Conservation (phyloP, 148 eudicot genomes). For the Amaranthus palmeri region DNA sequence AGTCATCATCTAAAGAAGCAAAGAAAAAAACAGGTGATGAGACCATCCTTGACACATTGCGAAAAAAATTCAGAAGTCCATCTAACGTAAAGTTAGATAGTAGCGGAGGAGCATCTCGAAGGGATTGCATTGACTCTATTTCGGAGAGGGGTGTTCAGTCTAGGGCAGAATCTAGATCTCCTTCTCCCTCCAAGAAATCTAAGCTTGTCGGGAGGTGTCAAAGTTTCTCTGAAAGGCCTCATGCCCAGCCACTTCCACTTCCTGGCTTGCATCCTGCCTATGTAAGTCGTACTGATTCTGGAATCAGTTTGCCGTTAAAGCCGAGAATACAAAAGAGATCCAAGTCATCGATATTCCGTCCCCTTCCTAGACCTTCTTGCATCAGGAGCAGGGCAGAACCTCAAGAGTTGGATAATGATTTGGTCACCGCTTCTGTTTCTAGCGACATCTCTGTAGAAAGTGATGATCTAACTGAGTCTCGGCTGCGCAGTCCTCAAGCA, state of each 20-base stretch:
- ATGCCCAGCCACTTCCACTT: constrained; percentile 72
- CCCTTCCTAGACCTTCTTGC: constrained; percentile 44
- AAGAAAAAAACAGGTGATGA: constrained; percentile 58
- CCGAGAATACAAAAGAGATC: constrained; percentile 4
- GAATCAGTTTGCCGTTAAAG: constrained; percentile 27
- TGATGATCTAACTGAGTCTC: constrained; percentile 71
- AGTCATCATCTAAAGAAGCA: constrained; percentile 65
- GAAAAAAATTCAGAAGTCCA: constrained; percentile 47
- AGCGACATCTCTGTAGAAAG: constrained; percentile 72
- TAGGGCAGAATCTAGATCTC: constrained; percentile 45
- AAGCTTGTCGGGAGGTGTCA: constrained; percentile 44
- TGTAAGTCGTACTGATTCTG: constrained; percentile 54
- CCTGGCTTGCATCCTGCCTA: constrained; percentile 41
- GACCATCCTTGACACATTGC: constrained; percentile 60
- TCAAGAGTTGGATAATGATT: constrained; percentile 48
- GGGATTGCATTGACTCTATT: constrained; percentile 43
- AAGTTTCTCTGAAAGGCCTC: constrained; percentile 65
- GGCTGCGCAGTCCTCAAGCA: constrained; percentile 55
- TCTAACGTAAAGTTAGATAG: constrained; percentile 46
- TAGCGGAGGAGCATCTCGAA: constrained; percentile 46
- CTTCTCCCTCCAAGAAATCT: constrained; percentile 58
- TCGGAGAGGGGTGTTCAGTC: constrained; percentile 38
- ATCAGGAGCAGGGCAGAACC: constrained; percentile 47
- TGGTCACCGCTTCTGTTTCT: constrained; percentile 56
- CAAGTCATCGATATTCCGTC: constrained; percentile 39